Conservation (phyloP, 1,284 basidiomycete species). For the Farysia itapuensis region DNA sequence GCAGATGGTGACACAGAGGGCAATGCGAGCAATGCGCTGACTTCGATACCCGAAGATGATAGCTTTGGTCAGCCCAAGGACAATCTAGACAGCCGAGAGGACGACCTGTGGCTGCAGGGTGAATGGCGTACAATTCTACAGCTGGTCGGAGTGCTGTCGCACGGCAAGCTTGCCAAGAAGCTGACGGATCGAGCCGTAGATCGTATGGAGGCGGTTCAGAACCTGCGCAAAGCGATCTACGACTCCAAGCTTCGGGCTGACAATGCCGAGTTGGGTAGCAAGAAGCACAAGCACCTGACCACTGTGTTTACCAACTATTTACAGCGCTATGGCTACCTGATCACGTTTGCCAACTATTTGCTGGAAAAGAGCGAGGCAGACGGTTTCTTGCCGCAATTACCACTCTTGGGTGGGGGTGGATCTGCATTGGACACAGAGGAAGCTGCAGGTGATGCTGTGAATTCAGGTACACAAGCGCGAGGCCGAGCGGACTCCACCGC, state of each 20-base stretch:
- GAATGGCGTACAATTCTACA: conserved; percentile 97
- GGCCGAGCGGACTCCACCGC: conserved; percentile 14
- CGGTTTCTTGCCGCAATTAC: conserved; percentile 16
- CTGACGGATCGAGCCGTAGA: conserved; percentile 70
- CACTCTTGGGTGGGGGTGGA: conserved; percentile 13
- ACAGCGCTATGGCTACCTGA: conserved; percentile 73
- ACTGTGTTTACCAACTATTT: conserved; percentile 55
- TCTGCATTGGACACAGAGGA: too few relatives aligned
- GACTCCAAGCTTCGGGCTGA: conserved; percentile 54
- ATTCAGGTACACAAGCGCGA: neutral
- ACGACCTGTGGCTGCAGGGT: conserved; percentile 65
- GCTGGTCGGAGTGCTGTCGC: conserved; percentile 84
- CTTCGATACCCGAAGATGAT: conserved; percentile 9
- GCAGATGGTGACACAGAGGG: neutral
- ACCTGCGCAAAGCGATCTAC: conserved; percentile 57
- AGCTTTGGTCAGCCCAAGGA: conserved; percentile 31
- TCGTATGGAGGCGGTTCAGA: conserved; percentile 58
- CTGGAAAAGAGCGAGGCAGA: conserved; percentile 69
- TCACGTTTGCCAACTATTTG: conserved; percentile 93
- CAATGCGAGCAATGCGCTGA: neutral
- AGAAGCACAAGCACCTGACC: conserved; percentile 41
- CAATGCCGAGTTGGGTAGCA: conserved; percentile 45
- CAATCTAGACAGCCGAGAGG: conserved; percentile 53
- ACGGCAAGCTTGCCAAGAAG: conserved; percentile 89
- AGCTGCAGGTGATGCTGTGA: conserved; percentile 3